These are phyloP conservation scores for Entomortierella chlamydospora DNA, from an alignment of 192 early-diverging fungal genomes.

Conservation along the genomic window DNA sequence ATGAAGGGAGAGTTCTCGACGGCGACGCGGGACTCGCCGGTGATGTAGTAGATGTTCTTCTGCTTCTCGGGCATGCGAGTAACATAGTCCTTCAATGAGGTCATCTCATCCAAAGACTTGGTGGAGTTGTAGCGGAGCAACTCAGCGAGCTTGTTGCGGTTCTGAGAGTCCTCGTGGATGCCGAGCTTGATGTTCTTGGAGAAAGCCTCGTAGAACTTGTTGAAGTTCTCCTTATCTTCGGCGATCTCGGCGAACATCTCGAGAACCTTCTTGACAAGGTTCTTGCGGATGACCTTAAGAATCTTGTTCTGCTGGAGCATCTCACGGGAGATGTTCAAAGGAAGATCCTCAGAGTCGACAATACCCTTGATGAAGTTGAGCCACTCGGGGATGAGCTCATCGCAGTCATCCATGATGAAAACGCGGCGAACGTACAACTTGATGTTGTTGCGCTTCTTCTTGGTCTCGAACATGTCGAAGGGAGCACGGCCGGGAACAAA, in stretches of 20 bases:
- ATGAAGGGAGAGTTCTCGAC: constrained; percentile 99
- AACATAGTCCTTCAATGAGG: constrained; percentile 99
- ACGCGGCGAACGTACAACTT: constrained; percentile 99
- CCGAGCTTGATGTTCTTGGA: constrained; percentile 99
- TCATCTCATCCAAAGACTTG: constrained; percentile 98
- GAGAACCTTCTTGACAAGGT: constrained; percentile 99
- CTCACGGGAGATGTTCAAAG: constrained; percentile 99
- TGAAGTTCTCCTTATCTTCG: constrained; percentile 99
- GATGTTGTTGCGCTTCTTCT: constrained; percentile 99
- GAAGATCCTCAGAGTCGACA: constrained; percentile 99
- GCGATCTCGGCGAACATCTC: constrained; percentile 98
- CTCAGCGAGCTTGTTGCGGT: constrained; percentile 97
- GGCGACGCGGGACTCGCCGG: constrained; percentile 92
- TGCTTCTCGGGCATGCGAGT: constrained; percentile 99
- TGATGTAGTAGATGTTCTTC: constrained; percentile 99
- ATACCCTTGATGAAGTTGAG: constrained; percentile 99
- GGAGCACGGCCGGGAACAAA: constrained; percentile 97
- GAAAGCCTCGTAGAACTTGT: constrained; percentile 99
- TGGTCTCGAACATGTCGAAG: constrained; percentile 97
- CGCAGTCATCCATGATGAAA: constrained; percentile 99
- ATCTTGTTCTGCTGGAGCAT: constrained; percentile 99
- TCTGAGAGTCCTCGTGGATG: constrained; percentile 97
- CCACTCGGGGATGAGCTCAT: constrained; percentile 99
- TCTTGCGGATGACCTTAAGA: constrained; percentile 99
- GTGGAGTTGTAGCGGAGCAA: constrained; percentile 98